Evolutionary conservation across 257 asterid species (phyloP).

Genomic region (Buddleja alternifolia): DNA sequence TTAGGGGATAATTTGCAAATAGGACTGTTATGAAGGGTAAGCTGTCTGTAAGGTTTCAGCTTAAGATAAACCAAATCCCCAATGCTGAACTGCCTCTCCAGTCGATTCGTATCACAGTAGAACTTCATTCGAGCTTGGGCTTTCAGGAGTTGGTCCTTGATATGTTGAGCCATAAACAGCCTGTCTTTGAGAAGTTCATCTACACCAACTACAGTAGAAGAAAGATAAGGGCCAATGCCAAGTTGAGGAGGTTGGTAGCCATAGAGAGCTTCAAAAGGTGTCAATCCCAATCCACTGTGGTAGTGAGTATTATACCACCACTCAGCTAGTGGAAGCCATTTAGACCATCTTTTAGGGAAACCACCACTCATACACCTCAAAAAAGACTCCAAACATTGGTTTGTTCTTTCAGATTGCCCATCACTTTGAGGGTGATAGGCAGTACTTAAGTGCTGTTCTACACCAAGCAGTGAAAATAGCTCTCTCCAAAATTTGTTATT

Average conservation of each 20-base stretch:
- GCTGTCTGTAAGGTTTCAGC: background rate
- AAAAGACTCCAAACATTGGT: background rate
- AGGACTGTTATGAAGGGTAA: background rate
- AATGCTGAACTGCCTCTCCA: background rate
- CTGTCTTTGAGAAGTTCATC: background rate
- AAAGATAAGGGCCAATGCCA: background rate
- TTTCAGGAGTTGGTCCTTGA: background rate
- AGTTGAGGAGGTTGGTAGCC: background rate
- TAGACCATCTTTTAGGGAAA: background rate
- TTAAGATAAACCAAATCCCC: constrained; percentile 19
- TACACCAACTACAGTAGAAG: background rate
- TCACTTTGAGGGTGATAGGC: constrained; percentile 15
- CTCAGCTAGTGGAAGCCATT: background rate
- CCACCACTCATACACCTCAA: background rate
- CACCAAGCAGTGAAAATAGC: background rate
- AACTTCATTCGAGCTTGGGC: background rate
- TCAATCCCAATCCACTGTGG: background rate
- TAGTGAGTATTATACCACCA: constrained; percentile 17
- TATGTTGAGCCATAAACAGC: no score
- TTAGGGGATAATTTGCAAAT: background rate
- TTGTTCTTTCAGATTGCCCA: background rate
- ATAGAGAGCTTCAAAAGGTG: constrained; percentile 11
- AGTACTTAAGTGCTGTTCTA: background rate
- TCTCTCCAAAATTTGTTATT: no score
- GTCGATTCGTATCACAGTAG: background rate